Evolutionary conservation across 2,329 filamentous ascomycete species (phyloP), one percentile per base, ranked within the genome.

Genomic region (Nemania sp.): DNA sequence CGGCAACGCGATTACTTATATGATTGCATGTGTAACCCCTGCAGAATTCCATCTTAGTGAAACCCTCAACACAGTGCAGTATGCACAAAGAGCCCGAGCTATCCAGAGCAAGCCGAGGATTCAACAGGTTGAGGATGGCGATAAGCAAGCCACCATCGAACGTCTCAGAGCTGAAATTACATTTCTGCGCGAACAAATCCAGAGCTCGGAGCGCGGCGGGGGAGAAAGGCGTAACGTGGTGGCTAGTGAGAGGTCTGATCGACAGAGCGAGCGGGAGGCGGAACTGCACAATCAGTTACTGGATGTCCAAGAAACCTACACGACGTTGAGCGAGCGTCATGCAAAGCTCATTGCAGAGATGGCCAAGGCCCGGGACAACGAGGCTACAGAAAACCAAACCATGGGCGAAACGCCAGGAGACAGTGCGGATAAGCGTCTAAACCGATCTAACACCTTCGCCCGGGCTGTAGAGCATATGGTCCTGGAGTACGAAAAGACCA

Each of bases 71-170:
- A 99, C 95, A 0, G 91, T 99, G 20, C 91, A 97, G 75, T 99
- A 99, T 77, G 95, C 95, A 6, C 95, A 98, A 78, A 87, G 95
- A 66, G 96, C 95, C 64, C 89, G 95, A 66, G 92, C 93, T 1
- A 99, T 99, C 62, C 95, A 99, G 79, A 97, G 91, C 78, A 98
- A 97, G 76, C 96, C 95, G 7, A 89, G 92, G 62, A 98, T 99
- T 63, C 95, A 99, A 76, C 91, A 97, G 72, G 81, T 91, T 15
- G 94, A 98, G 69, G 94, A 98, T 65, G 87, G 90, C 56, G 95
- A 99, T 77, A 97, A 97, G 76, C 91, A 96, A 74, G 92, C 91
- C 35, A 82, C 96, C 39, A 97, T 99, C 64, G 95, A 98, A 56
- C 87, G 95, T 42, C 83, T 99, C 51, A 94, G 96, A 72, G 92